These are phyloP conservation scores for Allodekkera sacchari DNA, from an alignment of 805 yeast species.

Conservation along the genomic window DNA sequence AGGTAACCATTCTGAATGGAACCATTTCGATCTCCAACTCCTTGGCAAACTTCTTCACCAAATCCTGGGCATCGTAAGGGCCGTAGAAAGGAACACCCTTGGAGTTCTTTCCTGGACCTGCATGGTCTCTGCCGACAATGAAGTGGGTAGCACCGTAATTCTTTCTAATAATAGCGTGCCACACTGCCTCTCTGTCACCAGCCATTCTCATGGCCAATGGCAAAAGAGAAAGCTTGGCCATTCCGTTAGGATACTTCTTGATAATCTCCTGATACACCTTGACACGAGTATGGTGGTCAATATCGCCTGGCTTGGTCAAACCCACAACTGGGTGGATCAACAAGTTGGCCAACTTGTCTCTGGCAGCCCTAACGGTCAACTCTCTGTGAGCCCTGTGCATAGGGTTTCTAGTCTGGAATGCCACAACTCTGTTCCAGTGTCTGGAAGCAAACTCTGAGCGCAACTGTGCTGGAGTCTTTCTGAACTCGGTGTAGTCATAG, in stretches of 20 bases:
- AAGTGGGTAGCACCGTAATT: slow-evolving; percentile 96
- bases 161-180: slow-evolving; percentile 96
- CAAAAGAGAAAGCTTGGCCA: slow-evolving; percentile 79
- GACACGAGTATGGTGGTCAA: slow-evolving; percentile 95
- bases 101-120: slow-evolving; percentile 89
- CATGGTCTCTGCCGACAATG: slow-evolving; percentile 97
- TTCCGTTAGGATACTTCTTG: slow-evolving; percentile 88
- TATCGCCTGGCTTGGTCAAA: slow-evolving; percentile 94
- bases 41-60: slow-evolving; percentile 64
- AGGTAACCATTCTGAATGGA: slow-evolving; percentile 95
- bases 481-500: slow-evolving; percentile 79
- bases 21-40: slow-evolving; percentile 87
- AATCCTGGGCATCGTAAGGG: slow-evolving; percentile 91
- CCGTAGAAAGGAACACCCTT: slow-evolving; percentile 92
- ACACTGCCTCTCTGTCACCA: slow-evolving; percentile 95
- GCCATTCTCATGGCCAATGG: slow-evolving; percentile 99
- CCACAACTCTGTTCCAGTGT: slow-evolving; percentile 86
- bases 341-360: slow-evolving; percentile 78
- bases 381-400: slow-evolving; percentile 99
- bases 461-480: slow-evolving; percentile 87
- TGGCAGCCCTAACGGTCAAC: slow-evolving; percentile 93
- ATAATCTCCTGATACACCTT: slow-evolving; percentile 88
- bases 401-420: slow-evolving; percentile 97
- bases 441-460: slow-evolving; percentile 74
- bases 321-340: slow-evolving; percentile 97